These are phyloP conservation scores for Aspergillus sp. DNA, from an alignment of 2,329 filamentous ascomycete species.

Conservation along the genomic window DNA sequence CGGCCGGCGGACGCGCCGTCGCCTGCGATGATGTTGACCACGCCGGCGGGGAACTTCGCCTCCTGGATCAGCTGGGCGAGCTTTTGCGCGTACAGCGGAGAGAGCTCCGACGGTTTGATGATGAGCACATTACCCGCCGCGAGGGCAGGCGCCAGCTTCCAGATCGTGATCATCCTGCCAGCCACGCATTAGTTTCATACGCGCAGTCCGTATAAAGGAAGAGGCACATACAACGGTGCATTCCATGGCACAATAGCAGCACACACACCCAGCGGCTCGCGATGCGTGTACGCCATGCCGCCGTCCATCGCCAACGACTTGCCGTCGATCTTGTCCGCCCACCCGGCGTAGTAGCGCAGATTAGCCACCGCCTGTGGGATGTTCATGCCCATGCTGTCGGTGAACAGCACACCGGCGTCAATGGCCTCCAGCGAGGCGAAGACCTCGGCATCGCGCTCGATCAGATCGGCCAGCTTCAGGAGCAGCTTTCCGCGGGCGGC, in stretches of 20 bases:
- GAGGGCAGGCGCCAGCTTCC: constrained; percentile 61
- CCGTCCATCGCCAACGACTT: constrained; percentile 22
- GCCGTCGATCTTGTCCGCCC: constrained; percentile 28
- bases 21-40: constrained; percentile 56
- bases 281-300: constrained; percentile 22
- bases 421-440: constrained; percentile 25
- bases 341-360: constrained; percentile 28
- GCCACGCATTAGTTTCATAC: not conserved
- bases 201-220: not conserved
- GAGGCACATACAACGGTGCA: constrained; percentile 22
- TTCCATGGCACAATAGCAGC: constrained; percentile 32
- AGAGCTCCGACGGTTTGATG: constrained; percentile 63
- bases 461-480: constrained; percentile 24
- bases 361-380: constrained; percentile 21
- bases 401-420: constrained; percentile 23
- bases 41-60: constrained; percentile 19
- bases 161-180: constrained; percentile 26
- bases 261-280: constrained; percentile 27
- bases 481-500: constrained; percentile 18
- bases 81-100: constrained; percentile 49
- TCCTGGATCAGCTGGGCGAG: constrained; percentile 44
- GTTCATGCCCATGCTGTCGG: constrained; percentile 21
- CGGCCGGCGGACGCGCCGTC: constrained; percentile 53
- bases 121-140: constrained; percentile 69
- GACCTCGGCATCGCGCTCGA: constrained; percentile 26